Conservation (phyloP, 345 rosid genomes). For the Carallia brachiata region DNA sequence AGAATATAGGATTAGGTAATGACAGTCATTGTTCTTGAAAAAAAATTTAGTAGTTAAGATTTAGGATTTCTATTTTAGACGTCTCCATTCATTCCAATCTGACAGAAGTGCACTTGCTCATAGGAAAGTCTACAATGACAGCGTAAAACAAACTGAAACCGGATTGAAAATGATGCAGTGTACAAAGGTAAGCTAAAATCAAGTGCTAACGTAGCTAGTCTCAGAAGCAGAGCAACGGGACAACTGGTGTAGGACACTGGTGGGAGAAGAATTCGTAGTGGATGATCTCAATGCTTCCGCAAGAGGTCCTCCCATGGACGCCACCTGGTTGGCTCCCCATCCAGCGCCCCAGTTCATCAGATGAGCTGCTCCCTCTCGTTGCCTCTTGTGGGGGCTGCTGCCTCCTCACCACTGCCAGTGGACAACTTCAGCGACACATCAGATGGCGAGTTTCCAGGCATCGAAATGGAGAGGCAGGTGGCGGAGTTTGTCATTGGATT, state of each 20-base stretch:
- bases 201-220: conserved; percentile 32
- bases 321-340: conserved; percentile 51
- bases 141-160: background rate
- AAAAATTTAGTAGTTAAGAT: no score
- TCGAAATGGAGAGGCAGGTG: conserved; percentile 67
- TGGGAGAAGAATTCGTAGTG: conserved; percentile 56
- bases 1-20: no score
- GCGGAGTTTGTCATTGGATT: conserved; percentile 36
- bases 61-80: no score
- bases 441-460: conserved; percentile 64
- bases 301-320: conserved; percentile 85
- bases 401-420: conserved; percentile 57
- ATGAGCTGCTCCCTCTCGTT: conserved; percentile 43
- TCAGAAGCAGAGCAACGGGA: conserved; percentile 43
- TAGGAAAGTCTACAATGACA: background rate
- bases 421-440: conserved; percentile 87
- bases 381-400: conserved; percentile 12
- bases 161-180: background rate
- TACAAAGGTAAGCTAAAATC: background rate
- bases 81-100: background rate
- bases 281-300: conserved; percentile 84
- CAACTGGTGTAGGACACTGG: conserved; percentile 72
- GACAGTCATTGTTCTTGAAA: no score
- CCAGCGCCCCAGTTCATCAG: conserved; percentile 60
- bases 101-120: background rate